phyloP scores from a whole-genome alignment of 1,284 basidiomycete species.

The Somion occarium region DNA sequence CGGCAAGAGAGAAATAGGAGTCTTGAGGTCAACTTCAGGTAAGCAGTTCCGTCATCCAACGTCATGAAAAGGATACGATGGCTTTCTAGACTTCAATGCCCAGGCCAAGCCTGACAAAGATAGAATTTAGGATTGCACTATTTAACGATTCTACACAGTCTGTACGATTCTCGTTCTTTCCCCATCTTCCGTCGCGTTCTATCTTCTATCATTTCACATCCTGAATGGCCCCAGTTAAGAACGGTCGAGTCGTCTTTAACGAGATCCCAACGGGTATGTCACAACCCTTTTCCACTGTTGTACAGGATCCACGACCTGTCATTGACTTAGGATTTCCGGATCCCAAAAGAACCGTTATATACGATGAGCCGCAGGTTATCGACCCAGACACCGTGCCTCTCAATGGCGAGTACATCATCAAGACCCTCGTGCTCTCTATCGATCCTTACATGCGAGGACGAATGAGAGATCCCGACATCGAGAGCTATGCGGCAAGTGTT shows the following conservation, averaged over 20 bases:
- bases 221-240: slow-evolving; percentile 17
- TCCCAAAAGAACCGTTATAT: slow-evolving; percentile 42
- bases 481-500: slow-evolving; percentile 22
- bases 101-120: background rate
- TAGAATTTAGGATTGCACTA: background rate
- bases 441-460: slow-evolving; percentile 43
- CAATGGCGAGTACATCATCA: slow-evolving; percentile 47
- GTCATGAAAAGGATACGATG: background rate
- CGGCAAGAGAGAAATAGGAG: too few species aligned
- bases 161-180: background rate
- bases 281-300: background rate
- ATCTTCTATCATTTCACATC: too few species aligned
- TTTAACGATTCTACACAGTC: background rate
- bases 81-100: background rate
- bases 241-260: slow-evolving; percentile 16
- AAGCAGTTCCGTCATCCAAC: too few species aligned
- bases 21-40: too few species aligned
- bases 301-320: too few species aligned
- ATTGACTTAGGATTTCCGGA: slow-evolving; percentile 37
- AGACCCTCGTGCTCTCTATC: slow-evolving; percentile 40
- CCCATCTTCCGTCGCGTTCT: background rate
- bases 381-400: slow-evolving; percentile 44
- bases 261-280: slow-evolving; percentile 13
- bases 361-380: slow-evolving; percentile 40
- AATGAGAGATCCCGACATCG: slow-evolving; percentile 27